Evolutionary conservation across 1,139 yeast genomes (phyloP), one percentile per base, ranked within the genome.

Genomic region (Diutina scorzettiae): DNA sequence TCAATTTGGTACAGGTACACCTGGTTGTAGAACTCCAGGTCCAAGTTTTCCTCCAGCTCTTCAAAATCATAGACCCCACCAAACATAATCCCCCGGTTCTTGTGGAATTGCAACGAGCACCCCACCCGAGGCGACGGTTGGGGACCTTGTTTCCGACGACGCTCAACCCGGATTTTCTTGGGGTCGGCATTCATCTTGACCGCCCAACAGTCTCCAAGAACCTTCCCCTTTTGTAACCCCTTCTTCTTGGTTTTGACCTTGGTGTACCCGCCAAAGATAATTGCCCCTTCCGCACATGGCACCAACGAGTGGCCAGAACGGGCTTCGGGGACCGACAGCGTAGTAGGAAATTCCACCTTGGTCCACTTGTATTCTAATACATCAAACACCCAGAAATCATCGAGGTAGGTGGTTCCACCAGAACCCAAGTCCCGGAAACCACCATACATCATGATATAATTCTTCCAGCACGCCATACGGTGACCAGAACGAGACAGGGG

Each of bases 21-120:
- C 48, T 79, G 79, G 55, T 89, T 87, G 63, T 74, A 91, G 56
- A 89, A 91, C 42, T 76, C 78, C 3, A 96, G 85, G 40, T 83
- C 93, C 49, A 91, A 64, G 43, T 83, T 76, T 58, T 91, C 98
- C 58, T 91, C 97, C 29, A 95, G 89, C 59, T 91, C 98, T 50
- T 87, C 96, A 47, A 74, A 83, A 60, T 91, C 98, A 55, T 76
- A 89, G 12, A 91, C 98, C 48, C 98, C 98, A 34, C 97, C 98
- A 63, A 89, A 91, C 56, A 89, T 56, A 14, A 91, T 74, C 46
- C 97, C 97, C 66, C 97, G 77, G 47, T 93, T 94, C 53, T 87
- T 84, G 60, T 91, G 97, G 53, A 73, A 72, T 3, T 78, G 89
- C 77, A 91, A 76, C 3, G 94, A 81, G 55, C 95, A 84, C 0